Evolutionary conservation across 768 basidiomycete species (phyloP), one percentile per base, ranked within the genome.

Genomic region (Fistulinella prunicolor): DNA sequence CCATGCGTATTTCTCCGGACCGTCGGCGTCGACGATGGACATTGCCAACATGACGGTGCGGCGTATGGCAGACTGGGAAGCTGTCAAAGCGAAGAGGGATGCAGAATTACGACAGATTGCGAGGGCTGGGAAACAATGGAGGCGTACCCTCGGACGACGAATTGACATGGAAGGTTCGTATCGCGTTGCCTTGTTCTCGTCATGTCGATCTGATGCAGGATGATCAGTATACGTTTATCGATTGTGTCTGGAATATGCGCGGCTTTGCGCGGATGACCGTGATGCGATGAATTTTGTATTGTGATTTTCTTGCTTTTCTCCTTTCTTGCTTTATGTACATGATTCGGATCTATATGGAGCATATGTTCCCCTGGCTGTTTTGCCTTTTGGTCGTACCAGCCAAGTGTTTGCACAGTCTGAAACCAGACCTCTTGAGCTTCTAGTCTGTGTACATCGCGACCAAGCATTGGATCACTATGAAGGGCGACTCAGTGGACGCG

Each of bases 121-220:
- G 0, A 73, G 84, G 36, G 91, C 93, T 2, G 94, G 95, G n/a
- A 85, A 93, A 61, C 79, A 89, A 49, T 98, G 95, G 95, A 92
- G 88, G 66, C 78, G 81, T 58, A 87, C 82, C 1, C 77, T 91
- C 17, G 91, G 90, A 21, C 70, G 95, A 42, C 82, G 78, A 46
- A 74, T 85, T 46, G 95, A 97, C 70, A 93, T 96, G 89, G 91
- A 97, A 79, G 86, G 92, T 91, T 52, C 53, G 82, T 71, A 26
- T 42, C 44, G n/a, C 36, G 8, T 16, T 29, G 6, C 6, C 5
- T n/a, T 19, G n/a, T 16, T n/a, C 28, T 28, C 28, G 12, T 28
- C 6, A n/a, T 9, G 4, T 40, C 46, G 30, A 54, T 23, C 2
- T 29, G 20, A 19, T 8, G 19, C 21, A 53, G 4, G 7, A 12